Base-by-base conservation (phyloP, 2,329 filamentous ascomycete genomes). In the Colletotrichum noveboracense region DNA sequence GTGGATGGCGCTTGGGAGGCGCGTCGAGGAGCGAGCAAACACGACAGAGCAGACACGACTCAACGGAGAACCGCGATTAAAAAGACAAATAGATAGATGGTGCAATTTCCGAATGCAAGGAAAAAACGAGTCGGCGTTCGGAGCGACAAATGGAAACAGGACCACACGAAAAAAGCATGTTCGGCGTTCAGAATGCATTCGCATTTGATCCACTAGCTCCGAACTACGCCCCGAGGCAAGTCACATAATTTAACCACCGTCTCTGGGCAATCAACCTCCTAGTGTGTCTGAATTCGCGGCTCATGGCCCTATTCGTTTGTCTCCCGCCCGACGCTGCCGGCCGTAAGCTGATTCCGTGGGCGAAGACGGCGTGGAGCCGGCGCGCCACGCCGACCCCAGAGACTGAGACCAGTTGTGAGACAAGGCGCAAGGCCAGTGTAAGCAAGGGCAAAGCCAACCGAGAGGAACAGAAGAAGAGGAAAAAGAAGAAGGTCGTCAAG, bases 141-240 rank as follows among this genome's bases (percentile, higher is more conserved):
- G 72, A 48, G 72, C 24, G 56, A 62, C 62, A 64, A 36, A 72
- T 62, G 24, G 30, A 26, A 36, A 55, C 52, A 36, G 28, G 32
- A 60, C 14, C 16, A 43, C 18, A 60, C 24, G 43, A 72, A 61
- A 61, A 62, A 73, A 60, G 60, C 69, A 67, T 71, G 64, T 76
- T 76, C 74, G 74, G 74, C 65, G 74, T 74, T 76, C 64, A 69
- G 55, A 36, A 43, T 52, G 36, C 69, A 67, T 62, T 72, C 69
- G 61, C 61, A 62, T 67, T 66, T 62, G 48, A 16, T 60, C 30
- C 30, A 21, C 65, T 74, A 70, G 64, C 65, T 38, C 52, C 52
- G 52, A 68, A 60, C 24, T 12, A 62, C 58, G 56, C 56, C 56
- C 56, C 26, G 34, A 14, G 26, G 26, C 18, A 67, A 34, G 30